Base-by-base conservation (phyloP, 495 filamentous ascomycete genomes). In the Glarea lozoyensis region DNA sequence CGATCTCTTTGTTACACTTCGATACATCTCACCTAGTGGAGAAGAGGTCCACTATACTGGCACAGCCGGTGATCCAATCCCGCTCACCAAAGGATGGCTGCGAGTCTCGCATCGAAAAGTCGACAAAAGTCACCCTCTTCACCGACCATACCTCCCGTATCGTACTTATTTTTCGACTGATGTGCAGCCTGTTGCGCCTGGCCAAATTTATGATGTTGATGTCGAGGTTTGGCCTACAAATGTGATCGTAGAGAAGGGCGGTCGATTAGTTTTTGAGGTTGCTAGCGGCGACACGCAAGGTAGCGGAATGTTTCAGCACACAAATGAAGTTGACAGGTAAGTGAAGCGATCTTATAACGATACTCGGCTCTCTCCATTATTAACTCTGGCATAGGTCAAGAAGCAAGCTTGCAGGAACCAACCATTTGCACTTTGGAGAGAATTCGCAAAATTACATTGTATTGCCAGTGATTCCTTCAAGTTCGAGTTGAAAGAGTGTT, bases 191-290 rank as follows among this genome's bases (percentile, higher is more conserved):
- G 76, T 83, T 1, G 60, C 69, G 15, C 59, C 64, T 0, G 70
- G 70, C 0, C 69, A 73, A 43, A 66, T 80, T 3, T 82, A 83
- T 44, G 55, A 55, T 0, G 75, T 82, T 0, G 76, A 80, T 45
- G 63, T 83, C 7, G 79, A 83, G 60, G 54, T 82, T 4, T 82
- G 78, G 79, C 79, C 79, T 13, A 82, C 76, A 0, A 79, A 79
- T 53, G 74, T 79, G 0, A 66, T 83, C 1, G 65, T 81, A 10
- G 65, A 65, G 25, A 56, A 60, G 29, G 74, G 75, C 0, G 65
- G 62, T 1, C 66, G 59, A 49, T 48, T 80, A 22, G 62, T 75
- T 15, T 55, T 83, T 10, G 76, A 81, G 54, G 64, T 81, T 10
- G 43, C 63, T 1, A 66, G 61, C 44, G 73, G 72, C 1, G 77